phyloP scores from a whole-genome alignment of 192 early-diverging fungal genomes.

The Backusella morwellensis region DNA sequence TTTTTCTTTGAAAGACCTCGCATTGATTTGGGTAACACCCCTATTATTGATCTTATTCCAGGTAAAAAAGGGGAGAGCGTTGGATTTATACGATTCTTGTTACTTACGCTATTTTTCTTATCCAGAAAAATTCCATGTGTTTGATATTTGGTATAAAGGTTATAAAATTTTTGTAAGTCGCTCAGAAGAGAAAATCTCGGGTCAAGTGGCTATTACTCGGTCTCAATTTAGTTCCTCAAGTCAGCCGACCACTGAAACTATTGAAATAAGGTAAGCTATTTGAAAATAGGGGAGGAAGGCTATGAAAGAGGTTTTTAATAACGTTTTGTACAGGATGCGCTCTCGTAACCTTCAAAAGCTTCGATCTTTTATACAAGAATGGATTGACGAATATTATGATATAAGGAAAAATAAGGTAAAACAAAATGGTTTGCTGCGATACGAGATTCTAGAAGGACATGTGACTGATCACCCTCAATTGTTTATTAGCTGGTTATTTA shows the following conservation, averaged over 20 bases:
- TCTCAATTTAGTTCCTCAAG: not conserved
- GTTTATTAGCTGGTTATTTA: constrained; percentile 8
- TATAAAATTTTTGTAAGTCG: constrained; percentile 2
- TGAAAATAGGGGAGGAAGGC: not conserved
- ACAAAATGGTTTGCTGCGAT: not conserved
- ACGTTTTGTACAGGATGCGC: not conserved
- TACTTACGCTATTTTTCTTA: not conserved
- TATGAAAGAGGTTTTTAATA: not conserved
- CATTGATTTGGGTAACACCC: not conserved
- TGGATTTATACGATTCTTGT: not conserved
- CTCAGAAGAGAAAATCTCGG: not conserved
- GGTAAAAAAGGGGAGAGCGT: not conserved
- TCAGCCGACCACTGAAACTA: not conserved
- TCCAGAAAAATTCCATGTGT: not conserved
- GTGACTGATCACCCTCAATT: not conserved
- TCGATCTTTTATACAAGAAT: constrained; percentile 22
- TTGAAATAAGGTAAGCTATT: constrained; percentile 5
- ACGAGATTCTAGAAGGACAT: not conserved
- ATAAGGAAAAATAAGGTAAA: constrained; percentile 27
- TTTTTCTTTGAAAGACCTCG: not conserved
- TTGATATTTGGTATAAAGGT: constrained; percentile 3
- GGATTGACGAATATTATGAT: constrained; percentile 20
- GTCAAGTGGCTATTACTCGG: not conserved
- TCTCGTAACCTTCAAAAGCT: not conserved
- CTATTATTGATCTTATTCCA: constrained; percentile 18